A percentile compares a stretch with the other conserved stretches of the same genome.
Conservation (phyloP, 257 asterid species). For the Galeopsis tetrahit region DNA sequence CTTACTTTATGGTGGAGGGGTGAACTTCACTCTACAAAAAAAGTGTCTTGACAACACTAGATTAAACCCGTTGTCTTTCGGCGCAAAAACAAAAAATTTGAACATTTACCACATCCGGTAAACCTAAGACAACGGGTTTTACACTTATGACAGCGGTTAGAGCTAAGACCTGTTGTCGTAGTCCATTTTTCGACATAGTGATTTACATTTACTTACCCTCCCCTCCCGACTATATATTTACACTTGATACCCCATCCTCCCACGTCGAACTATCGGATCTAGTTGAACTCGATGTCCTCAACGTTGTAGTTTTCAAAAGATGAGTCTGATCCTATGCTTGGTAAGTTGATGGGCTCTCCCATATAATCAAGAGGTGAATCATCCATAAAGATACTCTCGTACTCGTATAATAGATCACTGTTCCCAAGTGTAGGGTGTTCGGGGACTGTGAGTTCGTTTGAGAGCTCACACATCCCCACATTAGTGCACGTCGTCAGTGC, state of each 20-base stretch:
- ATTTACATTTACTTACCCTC: no score
- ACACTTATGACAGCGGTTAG: no score
- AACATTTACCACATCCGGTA: no score
- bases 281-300: not conserved
- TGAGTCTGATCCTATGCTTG: not conserved
- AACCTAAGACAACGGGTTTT: no score
- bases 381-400: not conserved
- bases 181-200: no score
- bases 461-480: constrained; percentile 18
- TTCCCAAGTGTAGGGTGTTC: not conserved
- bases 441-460: constrained; percentile 18
- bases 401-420: not conserved
- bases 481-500: constrained; percentile 22
- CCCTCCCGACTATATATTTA: no score
- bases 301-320: not conserved
- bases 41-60: no score
- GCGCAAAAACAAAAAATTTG: no score
- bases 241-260: not conserved
- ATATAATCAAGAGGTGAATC: not conserved
- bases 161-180: no score
- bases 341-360: not conserved
- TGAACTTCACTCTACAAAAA: no score
- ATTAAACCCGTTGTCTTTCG: no score
- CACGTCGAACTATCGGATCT: not conserved
- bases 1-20: no score